Evolutionary conservation across 768 basidiomycete species (phyloP).

Genomic region (Sporobolomyces phaffii): DNA sequence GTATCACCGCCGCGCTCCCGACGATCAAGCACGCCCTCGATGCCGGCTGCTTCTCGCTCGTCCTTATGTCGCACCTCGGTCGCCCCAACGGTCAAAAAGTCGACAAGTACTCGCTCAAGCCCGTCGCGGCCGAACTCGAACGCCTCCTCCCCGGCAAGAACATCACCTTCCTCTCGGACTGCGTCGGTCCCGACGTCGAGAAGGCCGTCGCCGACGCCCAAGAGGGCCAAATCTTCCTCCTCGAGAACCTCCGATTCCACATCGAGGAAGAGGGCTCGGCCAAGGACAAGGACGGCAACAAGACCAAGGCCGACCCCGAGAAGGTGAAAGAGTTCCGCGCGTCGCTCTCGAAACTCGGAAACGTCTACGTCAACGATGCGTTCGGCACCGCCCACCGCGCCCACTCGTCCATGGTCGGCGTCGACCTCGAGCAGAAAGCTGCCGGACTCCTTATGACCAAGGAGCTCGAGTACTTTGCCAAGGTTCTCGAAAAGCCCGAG

Average conservation of each 20-base stretch:
- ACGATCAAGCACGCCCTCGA: conserved; percentile 90
- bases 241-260: conserved; percentile 98
- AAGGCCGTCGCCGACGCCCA: conserved; percentile 63
- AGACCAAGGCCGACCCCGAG: conserved; percentile 83
- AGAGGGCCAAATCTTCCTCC: conserved; percentile 63
- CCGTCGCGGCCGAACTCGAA: conserved; percentile 73
- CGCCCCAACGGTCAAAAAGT: conserved; percentile 89
- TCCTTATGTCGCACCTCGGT: conserved; percentile 96
- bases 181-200: conserved; percentile 79
- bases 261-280: conserved; percentile 93
- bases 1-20: conserved; percentile 92
- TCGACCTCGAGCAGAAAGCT: conserved; percentile 83
- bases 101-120: conserved; percentile 82
- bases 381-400: conserved; percentile 98
- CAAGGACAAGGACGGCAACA: conserved; percentile 88
- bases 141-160: conserved; percentile 58
- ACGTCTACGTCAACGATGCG: conserved; percentile 97
- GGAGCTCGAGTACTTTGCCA: conserved; percentile 97
- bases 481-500: conserved; percentile 89
- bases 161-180: conserved; percentile 77
- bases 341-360: conserved; percentile 78
- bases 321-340: conserved; percentile 77
- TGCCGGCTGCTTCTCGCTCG: conserved; percentile 72
- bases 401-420: conserved; percentile 97
- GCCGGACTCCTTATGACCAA: conserved; percentile 97